Base-by-base conservation (phyloP, 208 protist species). In the Wallacemonas sp. region DNA sequence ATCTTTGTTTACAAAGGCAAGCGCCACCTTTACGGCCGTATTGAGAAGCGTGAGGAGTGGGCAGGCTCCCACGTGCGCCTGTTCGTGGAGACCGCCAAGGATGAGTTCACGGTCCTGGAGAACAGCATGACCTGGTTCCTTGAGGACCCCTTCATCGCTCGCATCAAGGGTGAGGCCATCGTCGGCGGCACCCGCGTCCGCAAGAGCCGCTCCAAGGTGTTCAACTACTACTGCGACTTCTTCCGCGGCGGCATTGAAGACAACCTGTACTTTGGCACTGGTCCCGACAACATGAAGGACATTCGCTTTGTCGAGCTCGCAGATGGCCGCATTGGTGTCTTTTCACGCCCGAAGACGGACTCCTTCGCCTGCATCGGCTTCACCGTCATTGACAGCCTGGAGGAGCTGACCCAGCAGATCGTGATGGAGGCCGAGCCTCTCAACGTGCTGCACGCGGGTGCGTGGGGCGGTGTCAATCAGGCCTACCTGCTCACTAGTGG, bases 381-480 rank as follows among this genome's bases (percentile, higher is more conserved):
- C 47, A 74, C 52, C 44, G 55, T 68, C 32, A 71, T 79, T 34
- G 61, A 83, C 44, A 60, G 44, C 46, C 30, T 83, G 27, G 61
- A 79, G 8, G 72, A 83, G 16, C 57, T 83, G 12, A 73, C 36
- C 1, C 58, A 34, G 8, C 49, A 73, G 61, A 63, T 74, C 23
- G 55, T 83, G 17, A 29, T 44, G 4, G 65, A 65, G 33, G 77
- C 68, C 3, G 8, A 63, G 48, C 77, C 72, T 2, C 67, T 78
- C 9, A 64, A 78, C 47, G 58, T 83, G 16, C 52, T 79, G 6
- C 67, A 74, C 33, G 29, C 57, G 11, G 72, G 54, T 21, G 61
- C 67, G 9, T 83, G 77, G 77, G 77, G 77, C 32, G 72, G 77
- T 30, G 77, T 83, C 26, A 79, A 79, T 38, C 77, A 83, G 61